Evolutionary conservation across 2,329 filamentous ascomycete species (phyloP).

Genomic region (Cordyceps farinosa): DNA sequence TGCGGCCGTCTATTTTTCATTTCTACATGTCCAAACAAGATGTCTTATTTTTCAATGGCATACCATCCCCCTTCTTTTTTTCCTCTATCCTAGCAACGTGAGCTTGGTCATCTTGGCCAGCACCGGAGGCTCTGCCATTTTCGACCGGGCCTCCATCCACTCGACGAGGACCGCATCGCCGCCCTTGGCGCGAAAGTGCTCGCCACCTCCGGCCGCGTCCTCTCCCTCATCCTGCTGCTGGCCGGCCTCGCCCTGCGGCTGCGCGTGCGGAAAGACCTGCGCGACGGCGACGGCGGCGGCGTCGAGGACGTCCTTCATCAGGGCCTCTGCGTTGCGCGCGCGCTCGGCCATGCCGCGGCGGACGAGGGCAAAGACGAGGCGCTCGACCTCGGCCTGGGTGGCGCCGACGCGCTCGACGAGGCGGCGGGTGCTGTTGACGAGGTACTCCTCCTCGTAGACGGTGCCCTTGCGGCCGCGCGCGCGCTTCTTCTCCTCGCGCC

Average conservation of each 20-base stretch:
- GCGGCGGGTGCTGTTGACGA: slow-evolving; percentile 80
- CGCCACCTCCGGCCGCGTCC: slow-evolving; percentile 23
- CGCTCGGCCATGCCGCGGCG: slow-evolving; percentile 84
- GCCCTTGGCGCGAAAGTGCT: slow-evolving; percentile 39
- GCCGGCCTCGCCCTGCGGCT: slow-evolving; percentile 21
- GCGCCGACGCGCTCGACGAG: slow-evolving; percentile 79
- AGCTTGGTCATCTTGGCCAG: slow-evolving; percentile 49
- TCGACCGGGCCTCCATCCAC: slow-evolving; percentile 43
- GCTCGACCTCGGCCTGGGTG: slow-evolving; percentile 66
- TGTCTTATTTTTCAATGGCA: not conserved
- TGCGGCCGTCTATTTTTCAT: not conserved
- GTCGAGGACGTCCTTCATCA: slow-evolving; percentile 70
- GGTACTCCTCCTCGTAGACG: slow-evolving; percentile 96
- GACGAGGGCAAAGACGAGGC: slow-evolving; percentile 72
- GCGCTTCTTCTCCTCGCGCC: slow-evolving; percentile 90
- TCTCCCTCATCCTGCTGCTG: slow-evolving; percentile 22
- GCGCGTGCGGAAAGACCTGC: slow-evolving; percentile 60
- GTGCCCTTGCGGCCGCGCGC: slow-evolving; percentile 93
- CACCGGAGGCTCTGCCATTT: slow-evolving; percentile 46
- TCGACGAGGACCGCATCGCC: slow-evolving; percentile 52
- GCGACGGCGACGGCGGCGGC: slow-evolving; percentile 63
- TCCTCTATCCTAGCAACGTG: slow-evolving; percentile 45
- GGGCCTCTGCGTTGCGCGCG: slow-evolving; percentile 70
- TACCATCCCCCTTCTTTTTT: not conserved
- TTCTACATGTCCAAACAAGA: not conserved